Conservation (phyloP, 2,329 filamentous ascomycete species). For the Sclerotinia nivalis region DNA sequence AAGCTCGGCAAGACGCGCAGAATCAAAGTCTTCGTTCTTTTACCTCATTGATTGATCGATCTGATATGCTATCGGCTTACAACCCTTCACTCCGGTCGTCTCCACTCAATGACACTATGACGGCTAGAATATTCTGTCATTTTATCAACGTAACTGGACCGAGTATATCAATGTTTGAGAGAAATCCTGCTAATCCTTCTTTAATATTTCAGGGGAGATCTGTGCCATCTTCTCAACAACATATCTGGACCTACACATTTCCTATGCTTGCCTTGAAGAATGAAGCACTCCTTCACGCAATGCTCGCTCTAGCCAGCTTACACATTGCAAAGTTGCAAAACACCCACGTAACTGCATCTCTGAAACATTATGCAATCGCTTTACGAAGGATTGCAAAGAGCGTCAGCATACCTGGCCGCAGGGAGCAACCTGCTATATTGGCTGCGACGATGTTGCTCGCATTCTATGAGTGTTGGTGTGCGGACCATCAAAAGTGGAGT, state of each 20-base stretch:
- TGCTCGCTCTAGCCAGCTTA: conserved; percentile 81
- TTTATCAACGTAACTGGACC: conserved; percentile 89
- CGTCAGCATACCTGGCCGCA: conserved; percentile 66
- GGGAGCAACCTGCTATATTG: conserved; percentile 77
- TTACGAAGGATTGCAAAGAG: conserved; percentile 75
- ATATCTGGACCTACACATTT: conserved; percentile 72
- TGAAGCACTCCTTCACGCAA: conserved; percentile 85
- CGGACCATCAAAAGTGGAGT: conserved; percentile 94
- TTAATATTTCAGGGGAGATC: conserved; percentile 62
- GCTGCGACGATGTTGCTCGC: conserved; percentile 83
- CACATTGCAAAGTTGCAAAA: conserved; percentile 84
- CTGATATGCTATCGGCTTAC: conserved; percentile 63
- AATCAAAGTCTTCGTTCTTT: conserved; percentile 48
- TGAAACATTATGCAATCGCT: conserved; percentile 89
- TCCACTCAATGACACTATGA: conserved; percentile 77
- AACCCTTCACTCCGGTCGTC: conserved; percentile 64
- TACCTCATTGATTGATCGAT: conserved; percentile 46
- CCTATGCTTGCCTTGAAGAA: conserved; percentile 81
- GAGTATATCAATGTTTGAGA: conserved; percentile 82
- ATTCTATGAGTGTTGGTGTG: conserved; percentile 93
- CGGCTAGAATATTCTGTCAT: conserved; percentile 83
- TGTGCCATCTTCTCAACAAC: conserved; percentile 63
- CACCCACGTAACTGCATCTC: conserved; percentile 72
- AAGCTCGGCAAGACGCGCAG: conserved; percentile 36
- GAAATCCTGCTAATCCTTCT: conserved; percentile 72